Evolutionary conservation across 2,329 filamentous ascomycete genomes (phyloP).

Genomic region (Pseudogymnoascus sp.): DNA sequence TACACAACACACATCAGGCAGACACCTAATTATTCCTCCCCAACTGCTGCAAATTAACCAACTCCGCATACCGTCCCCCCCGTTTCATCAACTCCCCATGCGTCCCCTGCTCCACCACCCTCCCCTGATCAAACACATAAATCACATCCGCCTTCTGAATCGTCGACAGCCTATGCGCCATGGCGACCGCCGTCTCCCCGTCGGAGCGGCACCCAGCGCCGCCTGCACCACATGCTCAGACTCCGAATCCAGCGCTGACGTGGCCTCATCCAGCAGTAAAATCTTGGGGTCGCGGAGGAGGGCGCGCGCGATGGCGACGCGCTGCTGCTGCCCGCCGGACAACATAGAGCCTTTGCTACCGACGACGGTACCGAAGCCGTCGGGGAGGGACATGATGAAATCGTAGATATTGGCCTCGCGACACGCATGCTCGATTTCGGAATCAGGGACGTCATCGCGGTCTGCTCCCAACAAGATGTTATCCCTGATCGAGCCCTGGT

Average conservation of each 20-base stretch:
- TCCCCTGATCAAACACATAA: conserved; percentile 90
- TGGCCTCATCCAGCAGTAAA: conserved; percentile 76
- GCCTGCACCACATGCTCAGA: conserved; percentile 75
- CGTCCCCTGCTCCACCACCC: conserved; percentile 76
- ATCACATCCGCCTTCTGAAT: conserved; percentile 94
- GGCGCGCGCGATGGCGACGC: conserved; percentile 82
- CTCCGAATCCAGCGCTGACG: conserved; percentile 68
- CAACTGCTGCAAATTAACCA: conserved; percentile 75
- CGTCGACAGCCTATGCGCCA: conserved; percentile 84
- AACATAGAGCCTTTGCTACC: conserved; percentile 81
- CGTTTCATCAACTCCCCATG: conserved; percentile 66
- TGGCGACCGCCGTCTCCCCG: conserved; percentile 88
- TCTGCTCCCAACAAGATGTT: conserved; percentile 79
- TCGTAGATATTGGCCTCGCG: conserved; percentile 89
- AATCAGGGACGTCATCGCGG: conserved; percentile 61
- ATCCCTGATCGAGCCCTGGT: conserved; percentile 84
- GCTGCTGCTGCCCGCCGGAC: conserved; percentile 89
- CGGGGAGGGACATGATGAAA: conserved; percentile 78
- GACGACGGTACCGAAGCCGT: conserved; percentile 79
- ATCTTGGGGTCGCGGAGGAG: conserved; percentile 87
- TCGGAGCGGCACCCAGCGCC: conserved; percentile 73
- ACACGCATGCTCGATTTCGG: conserved; percentile 69
- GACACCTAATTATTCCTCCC: conserved; percentile 42
- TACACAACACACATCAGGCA: background rate
- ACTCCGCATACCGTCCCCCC: conserved; percentile 67